Percentiles rank a stretch among this genome's conserved stretches.
Evolutionary conservation across 192 early-diverging fungal genomes (phyloP).

Genomic region (Allomyces macrogynus): DNA sequence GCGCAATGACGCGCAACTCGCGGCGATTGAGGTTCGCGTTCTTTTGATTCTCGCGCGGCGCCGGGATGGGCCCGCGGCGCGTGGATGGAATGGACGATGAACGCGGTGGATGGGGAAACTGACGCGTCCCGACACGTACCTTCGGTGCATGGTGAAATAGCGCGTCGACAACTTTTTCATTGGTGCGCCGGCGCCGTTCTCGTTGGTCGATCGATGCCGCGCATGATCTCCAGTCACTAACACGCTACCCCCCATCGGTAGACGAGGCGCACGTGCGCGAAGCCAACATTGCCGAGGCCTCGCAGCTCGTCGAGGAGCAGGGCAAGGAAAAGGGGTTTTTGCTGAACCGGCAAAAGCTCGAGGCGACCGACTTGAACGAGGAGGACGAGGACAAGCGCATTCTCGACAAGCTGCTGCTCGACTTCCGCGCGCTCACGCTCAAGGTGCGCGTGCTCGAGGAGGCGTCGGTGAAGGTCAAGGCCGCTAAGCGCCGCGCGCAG

Average conservation of each 20-base stretch:
- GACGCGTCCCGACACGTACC: too few relatives aligned
- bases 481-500: constrained; percentile 8
- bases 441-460: constrained; percentile 4
- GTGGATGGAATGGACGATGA: too few relatives aligned
- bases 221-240: constrained; percentile 11
- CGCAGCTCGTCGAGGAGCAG: constrained; percentile 8
- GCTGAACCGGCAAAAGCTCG: constrained; percentile 5
- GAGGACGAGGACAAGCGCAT: constrained; percentile 11
- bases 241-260: background rate
- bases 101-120: too few relatives aligned
- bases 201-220: constrained; percentile 7
- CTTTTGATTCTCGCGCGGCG: too few relatives aligned
- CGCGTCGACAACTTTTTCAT: constrained; percentile 15
- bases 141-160: background rate
- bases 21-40: constrained; percentile 8
- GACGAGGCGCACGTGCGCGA: constrained; percentile 13
- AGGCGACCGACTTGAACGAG: constrained; percentile 9
- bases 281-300: constrained; percentile 12
- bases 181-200: too few relatives aligned
- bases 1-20: constrained; percentile 7
- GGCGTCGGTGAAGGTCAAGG: constrained; percentile 6
- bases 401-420: constrained; percentile 9
- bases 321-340: constrained; percentile 6
- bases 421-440: constrained; percentile 9
- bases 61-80: too few relatives aligned